Conservation (phyloP, 2,329 filamentous ascomycete genomes). For the Stagonosporopsis chrysanthemi region DNA sequence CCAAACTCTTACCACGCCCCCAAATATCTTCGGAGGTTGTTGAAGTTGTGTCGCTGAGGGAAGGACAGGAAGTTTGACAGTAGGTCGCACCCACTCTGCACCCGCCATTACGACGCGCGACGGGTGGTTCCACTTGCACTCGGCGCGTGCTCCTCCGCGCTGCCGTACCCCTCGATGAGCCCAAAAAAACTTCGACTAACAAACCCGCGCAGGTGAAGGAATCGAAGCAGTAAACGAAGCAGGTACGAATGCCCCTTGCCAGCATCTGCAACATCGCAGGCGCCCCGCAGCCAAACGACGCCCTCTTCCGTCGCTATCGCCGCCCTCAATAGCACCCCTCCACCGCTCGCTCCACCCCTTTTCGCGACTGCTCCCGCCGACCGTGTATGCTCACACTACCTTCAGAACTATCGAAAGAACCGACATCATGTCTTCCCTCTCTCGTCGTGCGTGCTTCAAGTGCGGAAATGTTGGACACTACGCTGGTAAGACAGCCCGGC, state of each 20-base stretch:
- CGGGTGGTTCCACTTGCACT: conserved; percentile 25
- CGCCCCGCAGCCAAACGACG: conserved; percentile 17
- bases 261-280: conserved; percentile 1
- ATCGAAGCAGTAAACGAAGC: conserved; percentile 36
- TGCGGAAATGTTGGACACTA: conserved; percentile 63
- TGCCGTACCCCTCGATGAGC: conserved; percentile 36
- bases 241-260: conserved; percentile 34
- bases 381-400: conserved; percentile 28
- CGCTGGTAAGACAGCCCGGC: conserved; percentile 52
- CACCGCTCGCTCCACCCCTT: conserved; percentile 24
- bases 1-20: conserved; percentile 30
- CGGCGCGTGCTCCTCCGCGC: conserved; percentile 33
- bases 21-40: conserved; percentile 44
- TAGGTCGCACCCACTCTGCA: conserved; percentile 32
- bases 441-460: conserved; percentile 63
- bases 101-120: conserved; percentile 10
- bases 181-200: conserved; percentile 45
- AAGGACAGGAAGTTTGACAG: conserved; percentile 48
- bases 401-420: conserved; percentile 43
- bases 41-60: conserved; percentile 52
- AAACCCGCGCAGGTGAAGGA: conserved; percentile 43
- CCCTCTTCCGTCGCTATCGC: conserved; percentile 31
- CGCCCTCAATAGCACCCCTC: conserved; percentile 29
- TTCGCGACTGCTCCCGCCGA: conserved; percentile 22
- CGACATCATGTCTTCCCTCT: conserved; percentile 60